These are phyloP conservation scores for Kwoniella bestiolae DNA, from an alignment of 768 basidiomycete species.

Conservation along the genomic window DNA sequence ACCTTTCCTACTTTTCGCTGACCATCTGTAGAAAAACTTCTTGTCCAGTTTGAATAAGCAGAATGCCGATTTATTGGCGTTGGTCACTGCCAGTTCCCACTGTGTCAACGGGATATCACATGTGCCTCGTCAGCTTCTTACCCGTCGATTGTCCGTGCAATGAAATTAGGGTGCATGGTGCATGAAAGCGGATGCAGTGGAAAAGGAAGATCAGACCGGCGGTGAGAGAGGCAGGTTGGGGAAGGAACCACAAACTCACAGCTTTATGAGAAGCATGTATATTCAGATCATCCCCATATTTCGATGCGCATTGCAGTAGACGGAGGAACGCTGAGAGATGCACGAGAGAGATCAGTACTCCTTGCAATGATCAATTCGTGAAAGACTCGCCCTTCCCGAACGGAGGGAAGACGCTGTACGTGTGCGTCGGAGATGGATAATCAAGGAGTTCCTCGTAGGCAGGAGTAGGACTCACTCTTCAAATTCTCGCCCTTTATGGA, in stretches of 20 bases:
- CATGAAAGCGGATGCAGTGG: too few relatives aligned
- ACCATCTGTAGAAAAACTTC: slow-evolving; percentile 50
- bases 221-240: background rate
- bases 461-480: slow-evolving; percentile 11
- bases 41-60: slow-evolving; percentile 49
- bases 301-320: slow-evolving; percentile 53
- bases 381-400: too few relatives aligned
- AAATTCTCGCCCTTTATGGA: slow-evolving; percentile 25
- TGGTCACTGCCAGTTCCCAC: slow-evolving; percentile 55
- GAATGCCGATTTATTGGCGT: slow-evolving; percentile 52
- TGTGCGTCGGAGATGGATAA: background rate
- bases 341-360: too few relatives aligned
- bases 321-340: slow-evolving; percentile 38
- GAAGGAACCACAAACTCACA: slow-evolving; percentile 29
- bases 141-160: too few relatives aligned
- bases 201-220: too few relatives aligned
- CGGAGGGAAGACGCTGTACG: too few relatives aligned
- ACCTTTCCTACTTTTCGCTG: slow-evolving; percentile 33
- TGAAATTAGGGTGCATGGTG: too few relatives aligned
- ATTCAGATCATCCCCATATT: slow-evolving; percentile 55
- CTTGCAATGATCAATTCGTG: too few relatives aligned
- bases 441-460: background rate
- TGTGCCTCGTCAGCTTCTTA: too few relatives aligned
- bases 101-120: too few relatives aligned
- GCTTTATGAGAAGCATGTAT: slow-evolving; percentile 47